A percentile compares a stretch with the other conserved stretches of the same genome.
These are phyloP conservation scores for Coemansia sp. DNA, from an alignment of 371 early-diverging fungal genomes.

Conservation along the genomic window DNA sequence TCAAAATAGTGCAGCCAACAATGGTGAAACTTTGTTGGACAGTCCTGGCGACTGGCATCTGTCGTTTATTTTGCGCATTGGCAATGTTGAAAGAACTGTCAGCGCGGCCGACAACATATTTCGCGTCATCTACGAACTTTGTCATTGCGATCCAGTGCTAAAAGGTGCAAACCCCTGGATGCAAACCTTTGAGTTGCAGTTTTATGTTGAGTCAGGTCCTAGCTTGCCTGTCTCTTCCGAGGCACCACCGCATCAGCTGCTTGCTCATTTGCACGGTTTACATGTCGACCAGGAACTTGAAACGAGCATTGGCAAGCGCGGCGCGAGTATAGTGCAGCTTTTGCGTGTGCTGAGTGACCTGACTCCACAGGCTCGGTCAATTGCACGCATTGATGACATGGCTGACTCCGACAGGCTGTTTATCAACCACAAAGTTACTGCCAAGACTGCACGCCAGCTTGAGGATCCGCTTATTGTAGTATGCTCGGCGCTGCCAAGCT, in stretches of 20 bases:
- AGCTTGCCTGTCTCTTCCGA: background rate
- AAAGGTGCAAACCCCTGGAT: conserved; percentile 8
- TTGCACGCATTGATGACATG: background rate
- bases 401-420: conserved; percentile 50
- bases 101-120: conserved; percentile 20
- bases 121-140: conserved; percentile 4
- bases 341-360: conserved; percentile 22
- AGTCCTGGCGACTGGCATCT: conserved; percentile 21
- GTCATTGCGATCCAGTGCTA: conserved; percentile 7
- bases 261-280: background rate
- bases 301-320: conserved; percentile 7
- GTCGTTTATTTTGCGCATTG: conserved; percentile 10
- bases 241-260: background rate
- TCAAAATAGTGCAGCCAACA: background rate
- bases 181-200: conserved; percentile 26
- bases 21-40: background rate
- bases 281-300: background rate
- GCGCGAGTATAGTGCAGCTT: conserved; percentile 26
- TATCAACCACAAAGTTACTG: conserved; percentile 74
- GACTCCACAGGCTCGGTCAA: background rate
- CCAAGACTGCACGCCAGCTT: conserved; percentile 81
- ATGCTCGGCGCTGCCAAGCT: conserved; percentile 72
- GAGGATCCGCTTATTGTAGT: conserved; percentile 87
- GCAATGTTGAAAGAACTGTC: conserved; percentile 9
- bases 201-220: conserved; percentile 20